Evolutionary conservation across 106 monocot species (phyloP).

Genomic region (Platanthera zijinensis): DNA sequence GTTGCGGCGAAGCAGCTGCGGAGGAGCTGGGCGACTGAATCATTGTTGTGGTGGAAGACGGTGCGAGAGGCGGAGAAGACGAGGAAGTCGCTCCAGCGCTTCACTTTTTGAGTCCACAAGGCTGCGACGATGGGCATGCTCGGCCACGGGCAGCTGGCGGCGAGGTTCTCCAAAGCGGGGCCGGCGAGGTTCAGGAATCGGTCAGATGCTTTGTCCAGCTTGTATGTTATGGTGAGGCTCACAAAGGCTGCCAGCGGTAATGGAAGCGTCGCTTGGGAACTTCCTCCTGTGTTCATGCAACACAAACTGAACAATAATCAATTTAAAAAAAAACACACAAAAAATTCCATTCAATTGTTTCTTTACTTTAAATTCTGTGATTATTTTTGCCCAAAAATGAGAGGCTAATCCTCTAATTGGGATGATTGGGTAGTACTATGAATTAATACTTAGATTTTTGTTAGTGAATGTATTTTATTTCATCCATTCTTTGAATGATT

Average conservation of each 20-base stretch:
- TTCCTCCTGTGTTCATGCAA: conserved; percentile 41
- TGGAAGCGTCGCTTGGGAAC: conserved; percentile 61
- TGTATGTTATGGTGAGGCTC: conserved; percentile 95
- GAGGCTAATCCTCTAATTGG: no score
- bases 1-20: conserved; percentile 73
- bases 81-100: conserved; percentile 87
- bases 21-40: conserved; percentile 74
- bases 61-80: conserved; percentile 89
- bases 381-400: no score
- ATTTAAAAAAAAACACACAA: no score
- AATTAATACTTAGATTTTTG: no score
- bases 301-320: no score
- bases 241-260: conserved; percentile 92
- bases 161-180: conserved; percentile 80
- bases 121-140: conserved; percentile 97
- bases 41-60: conserved; percentile 77
- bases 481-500: no score
- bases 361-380: no score
- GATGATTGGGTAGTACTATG: no score
- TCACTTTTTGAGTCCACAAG: conserved; percentile 95
- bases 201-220: conserved; percentile 85
- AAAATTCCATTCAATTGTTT: no score
- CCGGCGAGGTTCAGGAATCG: conserved; percentile 89
- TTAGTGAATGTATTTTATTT: no score
- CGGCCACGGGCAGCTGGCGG: conserved; percentile 96